A percentile compares a stretch with the other conserved stretches of the same genome.
Evolutionary conservation across 345 rosid species (phyloP).

Genomic region (Cochlearia excelsa): DNA sequence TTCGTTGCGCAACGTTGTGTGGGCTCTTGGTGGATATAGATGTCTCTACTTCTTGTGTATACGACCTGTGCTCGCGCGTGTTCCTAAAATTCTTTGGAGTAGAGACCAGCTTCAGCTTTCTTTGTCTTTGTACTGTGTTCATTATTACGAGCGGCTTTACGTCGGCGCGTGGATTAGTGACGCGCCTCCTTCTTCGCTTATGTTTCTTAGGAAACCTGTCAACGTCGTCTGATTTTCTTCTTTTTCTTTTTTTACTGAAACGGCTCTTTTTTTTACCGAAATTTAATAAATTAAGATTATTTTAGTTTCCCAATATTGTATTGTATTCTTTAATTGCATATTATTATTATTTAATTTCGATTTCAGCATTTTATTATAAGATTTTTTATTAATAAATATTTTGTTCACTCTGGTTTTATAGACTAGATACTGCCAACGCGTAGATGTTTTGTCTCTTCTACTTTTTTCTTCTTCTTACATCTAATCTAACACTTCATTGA

Average conservation of each 20-base stretch:
- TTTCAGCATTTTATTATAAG: conserved; percentile 20
- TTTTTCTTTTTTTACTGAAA: too few species aligned
- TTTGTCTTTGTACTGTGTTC: conserved; percentile 78
- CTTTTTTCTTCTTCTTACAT: neutral
- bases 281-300: too few species aligned
- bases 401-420: neutral
- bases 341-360: conserved; percentile 24
- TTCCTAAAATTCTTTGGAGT: conserved; percentile 33
- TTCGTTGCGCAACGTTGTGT: conserved; percentile 62
- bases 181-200: conserved; percentile 69
- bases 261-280: too few species aligned
- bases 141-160: conserved; percentile 68
- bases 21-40: conserved; percentile 86
- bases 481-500: conserved; percentile 5
- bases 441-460: conserved; percentile 33
- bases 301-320: neutral
- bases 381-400: conserved; percentile 8
- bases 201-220: conserved; percentile 85
- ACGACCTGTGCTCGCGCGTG: conserved; percentile 57
- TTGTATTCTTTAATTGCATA: conserved; percentile 25
- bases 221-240: conserved; percentile 44
- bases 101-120: conserved; percentile 78
- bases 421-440: conserved; percentile 25
- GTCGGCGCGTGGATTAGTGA: conserved; percentile 36
- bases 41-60: conserved; percentile 82